Conservation (phyloP, 179 eudicot genomes). For the Gypsophila paniculata region DNA sequence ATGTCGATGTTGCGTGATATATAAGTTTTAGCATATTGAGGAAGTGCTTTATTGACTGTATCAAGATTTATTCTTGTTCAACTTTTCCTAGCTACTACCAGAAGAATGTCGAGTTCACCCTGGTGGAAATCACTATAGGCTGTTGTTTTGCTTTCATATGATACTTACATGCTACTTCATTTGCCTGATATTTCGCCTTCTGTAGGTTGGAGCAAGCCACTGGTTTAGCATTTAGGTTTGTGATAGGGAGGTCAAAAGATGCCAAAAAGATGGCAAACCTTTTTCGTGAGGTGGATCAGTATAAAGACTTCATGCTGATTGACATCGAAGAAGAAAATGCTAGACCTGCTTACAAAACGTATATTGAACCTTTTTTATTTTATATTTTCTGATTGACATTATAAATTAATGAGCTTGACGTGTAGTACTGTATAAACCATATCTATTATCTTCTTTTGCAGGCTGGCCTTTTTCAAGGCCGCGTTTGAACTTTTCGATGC, state of each 20-base stretch:
- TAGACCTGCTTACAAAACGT: constrained; percentile 61
- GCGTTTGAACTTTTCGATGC: constrained; percentile 61
- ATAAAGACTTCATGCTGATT: constrained; percentile 57
- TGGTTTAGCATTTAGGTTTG: constrained; percentile 68
- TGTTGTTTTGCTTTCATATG: background rate
- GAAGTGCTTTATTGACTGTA: background rate
- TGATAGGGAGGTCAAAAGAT: constrained; percentile 57
- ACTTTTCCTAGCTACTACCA: background rate
- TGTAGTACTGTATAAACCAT: background rate
- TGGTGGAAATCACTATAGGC: background rate
- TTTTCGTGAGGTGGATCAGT: constrained; percentile 47
- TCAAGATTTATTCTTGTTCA: background rate
- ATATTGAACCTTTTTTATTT: background rate
- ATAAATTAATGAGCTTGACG: background rate
- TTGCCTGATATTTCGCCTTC: constrained; percentile 16
- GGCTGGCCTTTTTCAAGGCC: constrained; percentile 58
- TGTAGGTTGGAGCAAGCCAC: constrained; percentile 67
- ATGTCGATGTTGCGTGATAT: background rate
- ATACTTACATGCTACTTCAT: background rate
- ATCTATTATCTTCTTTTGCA: constrained; percentile 26
- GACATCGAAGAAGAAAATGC: constrained; percentile 55
- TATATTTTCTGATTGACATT: background rate
- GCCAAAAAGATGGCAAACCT: constrained; percentile 47
- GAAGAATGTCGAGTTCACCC: background rate
- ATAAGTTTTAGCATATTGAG: background rate